Evolutionary conservation across 495 filamentous ascomycete species (phyloP).

Genomic region (Baudoinia panamericana): DNA sequence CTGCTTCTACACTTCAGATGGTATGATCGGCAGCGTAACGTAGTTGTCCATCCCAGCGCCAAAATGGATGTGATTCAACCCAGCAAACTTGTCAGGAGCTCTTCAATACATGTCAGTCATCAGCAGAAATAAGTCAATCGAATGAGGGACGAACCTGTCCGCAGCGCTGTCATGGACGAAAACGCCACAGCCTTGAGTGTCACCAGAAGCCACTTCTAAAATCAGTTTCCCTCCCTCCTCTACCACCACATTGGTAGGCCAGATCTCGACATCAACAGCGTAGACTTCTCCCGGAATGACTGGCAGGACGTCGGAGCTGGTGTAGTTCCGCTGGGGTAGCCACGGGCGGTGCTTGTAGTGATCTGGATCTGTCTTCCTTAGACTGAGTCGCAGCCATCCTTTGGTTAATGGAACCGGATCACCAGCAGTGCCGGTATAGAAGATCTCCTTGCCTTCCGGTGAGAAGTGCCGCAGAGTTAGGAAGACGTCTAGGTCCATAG

Average conservation of each 20-base stretch:
- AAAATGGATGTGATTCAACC: slow-evolving; percentile 14
- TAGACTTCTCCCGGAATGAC: slow-evolving; percentile 46
- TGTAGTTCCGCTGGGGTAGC: slow-evolving; percentile 47
- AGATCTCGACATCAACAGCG: slow-evolving; percentile 50
- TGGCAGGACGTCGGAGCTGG: slow-evolving; percentile 40
- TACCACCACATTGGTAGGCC: slow-evolving; percentile 56
- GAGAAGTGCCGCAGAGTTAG: slow-evolving; percentile 47
- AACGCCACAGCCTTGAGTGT: slow-evolving; percentile 47
- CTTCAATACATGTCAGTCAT: too few species aligned
- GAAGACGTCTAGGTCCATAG: slow-evolving; percentile 51
- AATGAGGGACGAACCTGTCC: too few species aligned
- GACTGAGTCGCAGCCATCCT: slow-evolving; percentile 43
- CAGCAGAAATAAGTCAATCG: too few species aligned
- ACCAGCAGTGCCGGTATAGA: slow-evolving; percentile 47
- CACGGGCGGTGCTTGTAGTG: slow-evolving; percentile 38
- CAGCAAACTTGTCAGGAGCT: slow-evolving; percentile 14
- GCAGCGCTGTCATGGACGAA: slow-evolving; percentile 40
- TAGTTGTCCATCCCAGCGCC: slow-evolving; percentile 9
- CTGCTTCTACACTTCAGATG: too few species aligned
- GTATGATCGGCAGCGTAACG: slow-evolving; percentile 12
- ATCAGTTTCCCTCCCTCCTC: slow-evolving; percentile 39
- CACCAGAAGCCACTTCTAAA: slow-evolving; percentile 44
- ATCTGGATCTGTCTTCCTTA: slow-evolving; percentile 38
- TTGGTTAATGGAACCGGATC: slow-evolving; percentile 40
- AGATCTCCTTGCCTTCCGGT: slow-evolving; percentile 42